Base-by-base conservation (phyloP, 495 filamentous ascomycete genomes). In the Penicillium atrosanguineum region DNA sequence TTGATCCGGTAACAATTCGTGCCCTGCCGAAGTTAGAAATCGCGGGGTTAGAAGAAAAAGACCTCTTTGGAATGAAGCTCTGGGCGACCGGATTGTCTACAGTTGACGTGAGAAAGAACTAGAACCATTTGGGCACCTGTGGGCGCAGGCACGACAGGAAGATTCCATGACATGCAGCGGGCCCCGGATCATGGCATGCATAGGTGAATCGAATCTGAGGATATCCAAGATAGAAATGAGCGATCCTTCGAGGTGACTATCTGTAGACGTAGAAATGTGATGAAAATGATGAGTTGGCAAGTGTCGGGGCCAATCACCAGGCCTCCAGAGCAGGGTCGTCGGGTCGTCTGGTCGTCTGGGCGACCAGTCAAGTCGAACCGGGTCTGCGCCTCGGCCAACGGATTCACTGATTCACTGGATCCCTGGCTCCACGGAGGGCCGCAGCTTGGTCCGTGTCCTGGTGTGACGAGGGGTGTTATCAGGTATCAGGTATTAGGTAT, bases 221-320 rank as follows among this genome's bases (percentile, higher is more conserved):
- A n/a, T n/a, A n/a, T 14, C 14, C 31, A 2, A 1, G 14, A 34
- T 34, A 11, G 12, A 34, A 3, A 4, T 23, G 23, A 23, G 8
- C 1, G 9, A 12, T 12, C 31, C 31, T 34, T 12, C 11, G 31
- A 34, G 11, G 9, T 4, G 11, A 14, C 11, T 12, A 1, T 34
- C 11, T 12, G 9, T 34, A 34, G 11, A 34, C 9, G 11, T 34
- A 15, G 31, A 34, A 16, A 19, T 34, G 38, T 57, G 56, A 61
- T 61, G 61, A 57, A 52, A 60, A 59, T 60, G 60, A 66, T 68
- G 65, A 52, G 65, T 59, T 68, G 68, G 68, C 68, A 69, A 61
- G 14, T 7, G 34, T 37, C 18, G 28, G 61, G 50, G 42, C 64
- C 64, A 67, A 67, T 67, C 52, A 64, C 39, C 11, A 31, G 11